Evolutionary conservation across 345 rosid species (phyloP), one percentile per base, ranked within the genome.

Genomic region (Alliaria petiolata): DNA sequence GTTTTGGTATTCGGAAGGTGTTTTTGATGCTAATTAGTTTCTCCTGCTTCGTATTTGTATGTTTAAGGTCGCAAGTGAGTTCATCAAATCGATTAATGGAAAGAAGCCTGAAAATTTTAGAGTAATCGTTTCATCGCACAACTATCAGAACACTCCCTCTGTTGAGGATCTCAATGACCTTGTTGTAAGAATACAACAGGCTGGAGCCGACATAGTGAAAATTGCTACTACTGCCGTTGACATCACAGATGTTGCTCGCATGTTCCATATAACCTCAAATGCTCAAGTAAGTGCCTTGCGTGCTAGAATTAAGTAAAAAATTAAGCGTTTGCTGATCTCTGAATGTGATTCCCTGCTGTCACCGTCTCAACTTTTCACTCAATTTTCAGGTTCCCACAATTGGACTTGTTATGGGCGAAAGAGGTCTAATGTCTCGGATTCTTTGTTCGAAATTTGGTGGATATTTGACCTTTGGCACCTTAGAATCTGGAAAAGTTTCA

Each of bases 361-460:
- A 47, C 15, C 5, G 0, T 42, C 28, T 51, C 30, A 42, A 20
- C 1, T 5, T 34, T n/a, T 25, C 28, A 9, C 64, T 36, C 43
- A 71, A 64, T 49, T 58, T 76, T 80, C 83, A 93, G 96, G 91
- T 87, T 78, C 97, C 96, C n/a, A 69, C 84, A 31, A 85, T 89
- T 78, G 97, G 88, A 72, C 76, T 93, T 68, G 95, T 85, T 69
- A 93, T 93, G 98, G 96, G 98, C 2, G 96, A 93, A 49, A 87
- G 87, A 74, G 97, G 98, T 45, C 72, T 93, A 66, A 91, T 91
- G 61, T 93, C 97, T 38, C 84, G 98, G 71, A 79, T 93, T 67
- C 90, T 93, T 58, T 91, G 95, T 69, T 86, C 96, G 45, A 91
- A 93, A 80, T 93, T 84, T 54, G 96, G 97, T 75, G 97, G 96